Evolutionary conservation across 1,284 basidiomycete genomes (phyloP), one percentile per base, ranked within the genome.

Genomic region (Tylopilus sp.): DNA sequence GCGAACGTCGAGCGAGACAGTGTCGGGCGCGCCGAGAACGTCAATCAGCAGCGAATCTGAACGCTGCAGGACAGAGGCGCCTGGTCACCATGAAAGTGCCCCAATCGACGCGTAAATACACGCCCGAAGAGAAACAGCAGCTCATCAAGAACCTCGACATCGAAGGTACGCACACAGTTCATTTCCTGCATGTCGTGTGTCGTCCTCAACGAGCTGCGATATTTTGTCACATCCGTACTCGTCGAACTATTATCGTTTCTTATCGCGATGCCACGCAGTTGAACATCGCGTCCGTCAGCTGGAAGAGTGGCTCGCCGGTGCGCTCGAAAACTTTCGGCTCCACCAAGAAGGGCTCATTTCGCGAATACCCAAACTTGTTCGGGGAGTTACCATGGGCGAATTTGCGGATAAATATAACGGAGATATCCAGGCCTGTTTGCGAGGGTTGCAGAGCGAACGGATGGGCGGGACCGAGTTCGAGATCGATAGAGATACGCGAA

Each of bases 331-430:
- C 61, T 89, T 88, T 64, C 77, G 76, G 6, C 65, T 72, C 20
- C 84, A 85, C 57, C 83, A 87, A 62, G 84, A 88, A 62, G 80
- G 81, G 3, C 80, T 83, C 51, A 78, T 90, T 7, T 77, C 77
- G n/a, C 79, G 81, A 47, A 83, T 89, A 39, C 87, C 88, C 0
- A 85, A 81, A 59, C 77, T 83, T 57, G 81, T 90, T 20, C 78
- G 86, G 37, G 71, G 69, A 29, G 79, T 89, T 62, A 80, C 81
- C 14, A 80, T 91, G 75, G 77, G 77, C 45, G 86, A 89, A 43
- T 88, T 91, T 65, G 78, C 77, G 24, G 81, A 81, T 48, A 88
- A 85, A 61, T 89, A 89, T 65, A 74, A 82, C 45, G 87, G 85
- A 2, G 81, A 87, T 59, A 72, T 88, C 18, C 81, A 86, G 58